Evolutionary conservation across 805 yeast genomes (phyloP).

Genomic region (Isabelozyma heimii): DNA sequence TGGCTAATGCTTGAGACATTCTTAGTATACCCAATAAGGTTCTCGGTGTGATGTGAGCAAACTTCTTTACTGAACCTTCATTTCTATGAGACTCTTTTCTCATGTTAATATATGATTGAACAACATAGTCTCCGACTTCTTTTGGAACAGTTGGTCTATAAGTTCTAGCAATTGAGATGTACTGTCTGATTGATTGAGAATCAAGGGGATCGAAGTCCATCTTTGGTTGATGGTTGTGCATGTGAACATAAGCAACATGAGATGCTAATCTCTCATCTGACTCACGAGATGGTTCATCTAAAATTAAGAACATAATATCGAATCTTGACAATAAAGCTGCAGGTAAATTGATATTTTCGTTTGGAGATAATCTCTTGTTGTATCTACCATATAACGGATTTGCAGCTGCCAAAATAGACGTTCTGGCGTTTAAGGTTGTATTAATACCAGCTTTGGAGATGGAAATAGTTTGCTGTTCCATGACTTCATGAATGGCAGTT

Average conservation of each 20-base stretch:
- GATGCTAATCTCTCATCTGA: conserved; percentile 82
- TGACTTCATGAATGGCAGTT: conserved; percentile 98
- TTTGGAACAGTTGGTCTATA: conserved; percentile 82
- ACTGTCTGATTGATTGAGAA: conserved; percentile 79
- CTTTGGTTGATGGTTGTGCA: conserved; percentile 85
- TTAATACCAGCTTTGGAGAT: conserved; percentile 99
- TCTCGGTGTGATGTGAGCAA: conserved; percentile 93
- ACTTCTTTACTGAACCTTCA: conserved; percentile 72
- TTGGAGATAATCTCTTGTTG: conserved; percentile 84
- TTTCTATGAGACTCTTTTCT: conserved; percentile 86
- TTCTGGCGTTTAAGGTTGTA: conserved; percentile 94
- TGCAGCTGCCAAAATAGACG: conserved; percentile 97
- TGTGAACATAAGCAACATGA: conserved; percentile 95
- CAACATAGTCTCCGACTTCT: conserved; percentile 83
- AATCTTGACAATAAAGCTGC: conserved; percentile 95
- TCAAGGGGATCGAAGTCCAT: conserved; percentile 73
- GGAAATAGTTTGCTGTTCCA: conserved; percentile 99
- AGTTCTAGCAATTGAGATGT: conserved; percentile 79
- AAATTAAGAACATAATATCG: conserved; percentile 80
- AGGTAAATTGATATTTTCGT: conserved; percentile 93
- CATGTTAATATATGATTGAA: conserved; percentile 81
- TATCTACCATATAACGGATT: conserved; percentile 95
- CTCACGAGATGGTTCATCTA: conserved; percentile 81
- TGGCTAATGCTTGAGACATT: conserved; percentile 91
- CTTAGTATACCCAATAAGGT: conserved; percentile 88